Conservation (phyloP, 352 stramenopile genomes). For the Globisporangium perplexum region DNA sequence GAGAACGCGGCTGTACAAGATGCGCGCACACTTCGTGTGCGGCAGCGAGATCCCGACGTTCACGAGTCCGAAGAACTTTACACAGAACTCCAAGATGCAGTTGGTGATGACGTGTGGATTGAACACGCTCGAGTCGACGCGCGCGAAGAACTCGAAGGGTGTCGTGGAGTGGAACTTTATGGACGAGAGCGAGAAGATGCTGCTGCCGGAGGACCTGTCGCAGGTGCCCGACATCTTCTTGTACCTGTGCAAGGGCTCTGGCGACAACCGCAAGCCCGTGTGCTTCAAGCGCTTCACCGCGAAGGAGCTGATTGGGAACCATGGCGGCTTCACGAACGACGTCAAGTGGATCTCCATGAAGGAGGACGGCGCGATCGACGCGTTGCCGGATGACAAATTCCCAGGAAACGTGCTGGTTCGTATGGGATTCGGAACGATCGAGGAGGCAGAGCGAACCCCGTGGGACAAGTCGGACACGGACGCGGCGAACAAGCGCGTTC, state of each 20-base stretch:
- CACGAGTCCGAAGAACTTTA: constrained; percentile 39
- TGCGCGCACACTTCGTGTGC: constrained; percentile 62
- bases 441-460: constrained; percentile 41
- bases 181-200: constrained; percentile 62
- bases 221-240: constrained; percentile 84
- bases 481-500: constrained; percentile 43
- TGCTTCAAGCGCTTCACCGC: constrained; percentile 73
- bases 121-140: constrained; percentile 40
- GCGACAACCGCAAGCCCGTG: constrained; percentile 48
- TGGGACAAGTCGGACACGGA: constrained; percentile 52
- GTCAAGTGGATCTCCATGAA: constrained; percentile 59
- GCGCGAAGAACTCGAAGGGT: constrained; percentile 53
- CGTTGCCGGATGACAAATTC: constrained; percentile 46
- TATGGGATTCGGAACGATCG: constrained; percentile 61
- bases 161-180: constrained; percentile 79
- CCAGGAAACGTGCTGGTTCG: constrained; percentile 64
- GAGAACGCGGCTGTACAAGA: constrained; percentile 45
- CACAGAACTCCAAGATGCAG: constrained; percentile 71
- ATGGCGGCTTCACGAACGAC: constrained; percentile 29
- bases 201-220: constrained; percentile 36
- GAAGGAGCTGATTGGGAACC: constrained; percentile 39
- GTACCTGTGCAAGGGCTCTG: constrained; percentile 65
- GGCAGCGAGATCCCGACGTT: constrained; percentile 49
- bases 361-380: constrained; percentile 55
- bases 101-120: constrained; percentile 53